Base-by-base conservation (phyloP, 805 yeast species). In the Candida easanensis region DNA sequence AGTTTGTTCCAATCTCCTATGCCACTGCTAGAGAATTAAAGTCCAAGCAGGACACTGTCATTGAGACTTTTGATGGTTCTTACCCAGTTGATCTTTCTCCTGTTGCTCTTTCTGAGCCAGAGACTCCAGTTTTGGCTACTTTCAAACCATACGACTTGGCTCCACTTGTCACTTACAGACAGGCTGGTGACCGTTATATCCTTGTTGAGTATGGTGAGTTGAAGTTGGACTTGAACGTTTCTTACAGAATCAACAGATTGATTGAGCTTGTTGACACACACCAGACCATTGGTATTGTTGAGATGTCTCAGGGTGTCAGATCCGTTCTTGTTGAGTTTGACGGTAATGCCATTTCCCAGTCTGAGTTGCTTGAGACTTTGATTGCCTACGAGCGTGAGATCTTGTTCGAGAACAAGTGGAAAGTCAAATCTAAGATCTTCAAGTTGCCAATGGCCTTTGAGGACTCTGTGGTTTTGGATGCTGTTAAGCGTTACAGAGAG, bases 301-400 rank as follows among this genome's bases (percentile, higher is more conserved):
- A 93, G 66, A 88, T 93, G 96, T 88, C 97, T 1, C 95, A 87
- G 54, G 98, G 98, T 69, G 98, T 93, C 25, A 76, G 98, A 60
- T 90, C 98, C 5, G 96, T 93, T 25, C 74, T 91, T 61, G 77
- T 91, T 60, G 96, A 91, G 65, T 93, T 70, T 62, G 82, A 88
- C 61, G 87, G 84, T 36, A 58, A 66, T 31, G 64, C 71, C 38
- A 74, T 85, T 31, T 60, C 77, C 17, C 98, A 91, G 68, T 51
- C 67, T 31, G 69, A 71, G 9, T 66, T 91, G 36, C 64, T 93
- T 47, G 71, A 75, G 39, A 75, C 82, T 20, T 73, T 91, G 59
- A 66, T 80, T 45, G 82, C 88, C 1, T 82, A 83, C 58, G 97
- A 91, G 63, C 69, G 77, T 50, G 88, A 84, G 57, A 80, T 89